These are phyloP conservation scores for Fusarium incarnatum DNA, from an alignment of 2,329 filamentous ascomycete species.

Conservation along the genomic window DNA sequence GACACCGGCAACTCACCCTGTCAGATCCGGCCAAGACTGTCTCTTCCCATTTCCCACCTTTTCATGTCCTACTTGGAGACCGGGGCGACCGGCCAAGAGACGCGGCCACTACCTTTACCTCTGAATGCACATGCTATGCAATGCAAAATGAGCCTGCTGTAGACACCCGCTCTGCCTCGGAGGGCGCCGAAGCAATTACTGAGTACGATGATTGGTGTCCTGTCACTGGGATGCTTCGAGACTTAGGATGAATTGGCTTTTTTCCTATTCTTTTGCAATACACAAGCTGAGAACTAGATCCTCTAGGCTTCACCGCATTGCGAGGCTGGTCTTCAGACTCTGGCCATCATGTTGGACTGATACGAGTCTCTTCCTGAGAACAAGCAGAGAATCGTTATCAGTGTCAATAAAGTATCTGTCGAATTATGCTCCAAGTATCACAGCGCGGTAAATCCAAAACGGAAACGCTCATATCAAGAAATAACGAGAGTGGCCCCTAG, in stretches of 20 bases:
- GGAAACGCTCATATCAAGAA: slow-evolving; percentile 22
- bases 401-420: slow-evolving; percentile 12
- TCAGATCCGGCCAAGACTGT: slow-evolving; percentile 15
- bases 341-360: slow-evolving; percentile 8
- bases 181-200: neutral
- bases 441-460: slow-evolving; percentile 14
- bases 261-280: slow-evolving; percentile 6
- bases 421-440: slow-evolving; percentile 15
- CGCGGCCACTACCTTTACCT: neutral
- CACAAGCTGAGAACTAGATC: slow-evolving; percentile 14
- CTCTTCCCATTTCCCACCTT: neutral
- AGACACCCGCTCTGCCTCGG: neutral
- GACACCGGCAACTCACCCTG: slow-evolving; percentile 19
- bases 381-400: slow-evolving; percentile 1
- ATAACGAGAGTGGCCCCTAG: neutral
- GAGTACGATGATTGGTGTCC: neutral
- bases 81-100: slow-evolving; percentile 1
- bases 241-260: neutral
- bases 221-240: neutral
- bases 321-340: slow-evolving; percentile 16
- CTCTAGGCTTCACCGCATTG: slow-evolving; percentile 8
- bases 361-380: neutral
- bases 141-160: slow-evolving; percentile 2
- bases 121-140: neutral
- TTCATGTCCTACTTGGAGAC: neutral